phyloP scores from a whole-genome alignment of 148 eudicot species.

The Vaccinium darrowii region DNA sequence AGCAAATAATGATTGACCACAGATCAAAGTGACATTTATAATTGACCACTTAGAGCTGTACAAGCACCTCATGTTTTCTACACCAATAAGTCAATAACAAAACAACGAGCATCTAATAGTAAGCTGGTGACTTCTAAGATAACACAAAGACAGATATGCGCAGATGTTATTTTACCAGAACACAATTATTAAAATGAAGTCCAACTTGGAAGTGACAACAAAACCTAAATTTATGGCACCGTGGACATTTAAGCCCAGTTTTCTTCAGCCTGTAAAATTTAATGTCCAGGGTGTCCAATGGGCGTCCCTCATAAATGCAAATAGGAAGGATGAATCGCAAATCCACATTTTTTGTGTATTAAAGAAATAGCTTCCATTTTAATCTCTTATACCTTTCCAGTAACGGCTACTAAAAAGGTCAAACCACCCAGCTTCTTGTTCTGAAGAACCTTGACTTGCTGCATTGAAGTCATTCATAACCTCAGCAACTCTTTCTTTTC shows the following conservation, averaged over 20 bases:
- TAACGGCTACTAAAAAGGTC: slow-evolving; percentile 89
- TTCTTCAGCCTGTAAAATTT: background rate
- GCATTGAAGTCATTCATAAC: slow-evolving; percentile 73
- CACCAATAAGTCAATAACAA: background rate
- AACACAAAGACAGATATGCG: background rate
- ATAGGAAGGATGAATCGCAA: background rate
- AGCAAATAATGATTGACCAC: background rate
- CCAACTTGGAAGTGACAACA: background rate
- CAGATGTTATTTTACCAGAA: background rate
- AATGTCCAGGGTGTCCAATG: background rate
- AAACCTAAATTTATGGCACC: background rate
- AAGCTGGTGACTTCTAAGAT: background rate
- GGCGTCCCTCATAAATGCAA: background rate
- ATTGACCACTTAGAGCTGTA: background rate
- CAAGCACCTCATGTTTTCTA: background rate
- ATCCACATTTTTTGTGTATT: background rate
- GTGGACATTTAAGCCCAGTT: background rate
- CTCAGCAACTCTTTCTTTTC: slow-evolving; percentile 76
- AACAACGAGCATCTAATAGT: background rate
- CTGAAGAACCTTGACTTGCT: slow-evolving; percentile 69
- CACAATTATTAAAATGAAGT: background rate
- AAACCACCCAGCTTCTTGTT: slow-evolving; percentile 94
- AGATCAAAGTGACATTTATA: background rate
- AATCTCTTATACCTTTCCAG: slow-evolving; percentile 50
- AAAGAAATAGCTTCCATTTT: background rate